A percentile compares a stretch with the other conserved stretches of the same genome.
phyloP scores from a whole-genome alignment of 768 basidiomycete genomes.

The Cubamyces lactineus region DNA sequence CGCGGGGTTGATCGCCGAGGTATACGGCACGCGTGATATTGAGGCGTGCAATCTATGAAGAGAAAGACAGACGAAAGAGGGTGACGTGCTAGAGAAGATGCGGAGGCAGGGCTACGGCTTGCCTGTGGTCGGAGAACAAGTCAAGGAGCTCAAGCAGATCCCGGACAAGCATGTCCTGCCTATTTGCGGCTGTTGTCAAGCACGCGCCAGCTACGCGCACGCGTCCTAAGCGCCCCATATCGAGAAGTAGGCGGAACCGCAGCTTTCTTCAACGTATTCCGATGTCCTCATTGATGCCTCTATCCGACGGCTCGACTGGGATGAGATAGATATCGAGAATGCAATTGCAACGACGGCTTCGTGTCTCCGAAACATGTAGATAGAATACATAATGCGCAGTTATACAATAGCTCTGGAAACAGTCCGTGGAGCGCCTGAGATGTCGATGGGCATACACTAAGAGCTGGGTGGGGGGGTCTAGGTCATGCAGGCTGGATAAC shows the following conservation, averaged over 20 bases:
- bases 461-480: not conserved
- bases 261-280: not conserved
- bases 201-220: constrained; percentile 25
- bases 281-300: too few species aligned
- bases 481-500: not conserved
- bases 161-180: constrained; percentile 17
- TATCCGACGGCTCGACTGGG: too few species aligned
- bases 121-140: constrained; percentile 13
- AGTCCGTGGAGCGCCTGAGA: not conserved
- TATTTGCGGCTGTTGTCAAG: constrained; percentile 36
- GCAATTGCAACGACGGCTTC: not conserved
- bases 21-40: constrained; percentile 24
- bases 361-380: not conserved
- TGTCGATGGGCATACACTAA: not conserved
- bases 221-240: constrained; percentile 26
- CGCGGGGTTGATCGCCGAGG: constrained; percentile 17
- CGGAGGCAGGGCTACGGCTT: constrained; percentile 8
- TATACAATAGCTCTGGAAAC: constrained; percentile 13
- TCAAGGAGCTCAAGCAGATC: constrained; percentile 9
- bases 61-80: constrained; percentile 16
- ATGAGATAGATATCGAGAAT: too few species aligned
- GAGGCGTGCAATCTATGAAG: constrained; percentile 26
- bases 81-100: constrained; percentile 1
- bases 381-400: constrained; percentile 18
- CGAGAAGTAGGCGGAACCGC: constrained; percentile 1